Base-by-base conservation (phyloP, 148 eudicot genomes). In the Tetragonia tetragonoides region DNA sequence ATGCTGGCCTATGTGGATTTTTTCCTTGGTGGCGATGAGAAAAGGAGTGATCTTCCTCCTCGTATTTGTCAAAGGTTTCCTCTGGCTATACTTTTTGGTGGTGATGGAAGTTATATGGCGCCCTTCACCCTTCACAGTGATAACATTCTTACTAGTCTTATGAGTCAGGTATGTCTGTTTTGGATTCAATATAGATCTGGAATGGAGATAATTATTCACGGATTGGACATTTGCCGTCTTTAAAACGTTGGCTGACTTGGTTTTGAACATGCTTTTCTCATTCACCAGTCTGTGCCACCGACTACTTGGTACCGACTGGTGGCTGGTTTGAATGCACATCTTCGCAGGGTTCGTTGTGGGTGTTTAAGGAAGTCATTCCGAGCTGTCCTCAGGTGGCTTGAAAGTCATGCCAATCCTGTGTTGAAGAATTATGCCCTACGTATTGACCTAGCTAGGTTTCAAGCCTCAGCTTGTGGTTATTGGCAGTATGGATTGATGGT, bases 21-120 rank as follows among this genome's bases (percentile, higher is more conserved):
- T 73, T 96, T 88, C 81, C 98, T 96, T 72, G 99, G 99, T 24
- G 99, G 99, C 66, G 99, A 96, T 84, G 99, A 96, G 80, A 96
- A 91, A 84, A 90, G 98, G 87, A 87, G 80, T 66, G 99, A 93
- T 88, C 97, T 90, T 76, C 99, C 98, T 80, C 97, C 95, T 87
- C 91, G 86, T 74, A 92, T 93, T 41, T 89, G 80, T 65, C 98
- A 90, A 81, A 90, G 97, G 79, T 88, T 96, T 83, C 99, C 99
- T 37, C 80, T 96, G 83, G 88, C 87, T 79, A 77, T 96, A 68
- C 86, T 88, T 77, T 96, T 96, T 83, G 97, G 99, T 73, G 99
- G 99, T 54, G 97, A 96, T 85, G 99, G 99, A 71, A 91, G 98
- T 81, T 96, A 90, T 79, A 91, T 96, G 97, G 86, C 98, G 53